Evolutionary conservation across 495 filamentous ascomycete genomes (phyloP), one percentile per base, ranked within the genome.

Genomic region (Neurospora sp.): DNA sequence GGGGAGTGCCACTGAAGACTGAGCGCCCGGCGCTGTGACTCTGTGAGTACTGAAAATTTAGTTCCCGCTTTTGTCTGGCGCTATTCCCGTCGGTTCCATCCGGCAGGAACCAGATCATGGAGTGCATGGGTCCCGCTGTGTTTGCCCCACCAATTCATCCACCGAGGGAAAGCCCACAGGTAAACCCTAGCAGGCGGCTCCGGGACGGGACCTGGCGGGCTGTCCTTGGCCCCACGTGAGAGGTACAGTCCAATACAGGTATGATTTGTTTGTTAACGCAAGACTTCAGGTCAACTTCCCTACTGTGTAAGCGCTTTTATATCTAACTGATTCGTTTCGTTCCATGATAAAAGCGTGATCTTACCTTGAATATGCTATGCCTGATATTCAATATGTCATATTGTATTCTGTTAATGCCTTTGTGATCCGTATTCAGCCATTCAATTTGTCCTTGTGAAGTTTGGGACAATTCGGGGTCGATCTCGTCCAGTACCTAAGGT

Each of bases 61-160:
- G 68, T 22, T 75, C 45, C 71, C 68, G 71, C 42, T 39, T n/a
- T 61, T 61, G 53, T 61, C 45, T 53, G 20, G 18, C 38, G 44
- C 38, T 39, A 37, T 20, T 69, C 71, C 31, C 31, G 31, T 35
- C 31, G 75, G 71, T 39, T 71, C 73, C 73, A 76, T 59, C 75
- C 73, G 74, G 74, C 35, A 68, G 73, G 74, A 45, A 45, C 42
- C 42, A 61, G 53, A 61, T 61, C 53, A 61, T 61, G 53, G 53
- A 61, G 53, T 61, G 27, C 53, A 61, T 31, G 12, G 53, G 53
- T 31, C 53, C 53, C 53, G 53, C 27, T 35, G 53, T 61, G 53
- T 61, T 27, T 61, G 53, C 53, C 53, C 53, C 53, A 61, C 53
- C 53, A 8, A 8, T 61, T 61, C 53, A 61, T 61, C 53, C 53